Base-by-base conservation (phyloP, 176 grass and related monocot genomes). In the Eremochloa ophiuroides region DNA sequence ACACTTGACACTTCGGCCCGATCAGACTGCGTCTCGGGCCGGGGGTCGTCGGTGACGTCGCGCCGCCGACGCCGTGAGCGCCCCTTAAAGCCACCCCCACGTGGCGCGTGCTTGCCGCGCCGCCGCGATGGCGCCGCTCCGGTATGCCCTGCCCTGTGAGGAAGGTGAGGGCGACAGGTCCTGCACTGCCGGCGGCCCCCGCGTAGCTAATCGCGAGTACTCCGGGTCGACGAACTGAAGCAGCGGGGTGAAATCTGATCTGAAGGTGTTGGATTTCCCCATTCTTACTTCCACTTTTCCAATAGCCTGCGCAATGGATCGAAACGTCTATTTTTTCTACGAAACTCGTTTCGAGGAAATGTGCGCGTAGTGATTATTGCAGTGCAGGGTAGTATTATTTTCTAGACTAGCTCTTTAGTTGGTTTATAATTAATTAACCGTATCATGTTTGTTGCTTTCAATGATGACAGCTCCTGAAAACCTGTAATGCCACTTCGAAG, bases 381-480 rank as follows among this genome's bases (percentile, higher is more conserved):
- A 38, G 27, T 33, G 4, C 18, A 22, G 10, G 0, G 35, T 38
- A 38, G 5, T 7, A n/a, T 6, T 66, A 3, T 23, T 44, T 14
- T 35, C n/a, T 55, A 15, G 16, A 56, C 6, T 40, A 16, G 11
- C 26, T 53, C 71, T 40, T 10, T 40, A 22, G 11, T 28, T 87
- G 22, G 5, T 84, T 66, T n/a, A 30, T 56, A 25, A 6, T 18
- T 70, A 14, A 9, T 62, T 62, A 0, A 35, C 7, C 18, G 0
- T 42, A 9, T 39, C 10, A 10, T 69, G 10, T 11, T 79, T 68
- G 31, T 44, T 88, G 26, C 31, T 85, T 87, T 28, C 7, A 71
- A 65, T 50, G 38, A 29, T 58, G 50, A 6, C 88, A 98, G 95
- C 75, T 98, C 40, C 58, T 98, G 80, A 98, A 94, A 88, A 91